phyloP scores from a whole-genome alignment of 2,329 filamentous ascomycete species.

The Albifimbria verrucaria region DNA sequence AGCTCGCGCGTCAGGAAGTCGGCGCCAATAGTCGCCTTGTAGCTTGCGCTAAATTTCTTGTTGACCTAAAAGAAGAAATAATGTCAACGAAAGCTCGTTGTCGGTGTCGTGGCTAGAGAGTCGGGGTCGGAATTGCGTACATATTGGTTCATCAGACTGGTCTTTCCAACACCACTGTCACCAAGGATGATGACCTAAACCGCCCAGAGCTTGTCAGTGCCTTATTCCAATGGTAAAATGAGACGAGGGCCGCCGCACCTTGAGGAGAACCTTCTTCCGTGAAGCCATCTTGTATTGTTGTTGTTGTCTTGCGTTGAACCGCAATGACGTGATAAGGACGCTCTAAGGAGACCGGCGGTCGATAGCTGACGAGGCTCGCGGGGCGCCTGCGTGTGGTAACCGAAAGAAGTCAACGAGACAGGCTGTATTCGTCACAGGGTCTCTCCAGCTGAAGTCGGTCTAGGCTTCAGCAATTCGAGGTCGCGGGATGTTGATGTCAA shows the following conservation, averaged over 20 bases:
- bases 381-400: neutral
- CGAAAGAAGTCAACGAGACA: neutral
- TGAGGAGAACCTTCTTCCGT: conserved; percentile 86
- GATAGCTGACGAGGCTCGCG: neutral
- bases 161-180: conserved; percentile 98
- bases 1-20: conserved; percentile 99
- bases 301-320: conserved; percentile 14
- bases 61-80: conserved; percentile 68
- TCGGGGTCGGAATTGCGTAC: conserved; percentile 52
- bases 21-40: conserved; percentile 98
- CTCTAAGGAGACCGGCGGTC: neutral
- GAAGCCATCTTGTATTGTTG: conserved; percentile 60
- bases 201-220: conserved; percentile 12
- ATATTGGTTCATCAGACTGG: conserved; percentile 99
- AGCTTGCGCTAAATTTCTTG: conserved; percentile 99
- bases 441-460: neutral
- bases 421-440: neutral
- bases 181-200: conserved; percentile 94
- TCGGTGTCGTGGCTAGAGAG: conserved; percentile 10
- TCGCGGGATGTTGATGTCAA: neutral
- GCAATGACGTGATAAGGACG: conserved; percentile 29
- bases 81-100: neutral
- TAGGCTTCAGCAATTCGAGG: neutral
- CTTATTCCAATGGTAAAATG: neutral
- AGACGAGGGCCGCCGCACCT: conserved; percentile 50